A percentile compares a stretch with the other conserved stretches of the same genome.
These are phyloP conservation scores for Kazachstania taianensis DNA, from an alignment of 805 yeast genomes.

Conservation along the genomic window DNA sequence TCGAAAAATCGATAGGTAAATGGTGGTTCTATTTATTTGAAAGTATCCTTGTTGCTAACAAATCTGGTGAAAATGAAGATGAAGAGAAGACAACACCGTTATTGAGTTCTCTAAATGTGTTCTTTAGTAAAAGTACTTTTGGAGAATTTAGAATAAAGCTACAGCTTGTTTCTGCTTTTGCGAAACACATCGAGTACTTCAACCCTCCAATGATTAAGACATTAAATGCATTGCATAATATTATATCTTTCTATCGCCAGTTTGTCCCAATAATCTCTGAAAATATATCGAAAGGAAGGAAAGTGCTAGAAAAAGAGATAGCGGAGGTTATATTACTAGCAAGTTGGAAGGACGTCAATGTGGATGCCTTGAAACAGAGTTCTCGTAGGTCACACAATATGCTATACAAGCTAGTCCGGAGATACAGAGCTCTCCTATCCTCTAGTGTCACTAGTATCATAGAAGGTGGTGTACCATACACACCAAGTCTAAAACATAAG, in stretches of 20 bases:
- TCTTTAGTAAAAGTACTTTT: constrained; percentile 60
- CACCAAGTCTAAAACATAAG: constrained; percentile 6
- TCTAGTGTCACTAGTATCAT: constrained; percentile 44
- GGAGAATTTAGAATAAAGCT: constrained; percentile 67
- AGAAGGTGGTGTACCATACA: constrained; percentile 44
- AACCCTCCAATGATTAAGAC: constrained; percentile 20
- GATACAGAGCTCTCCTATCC: constrained; percentile 57
- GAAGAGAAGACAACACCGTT: constrained; percentile 17
- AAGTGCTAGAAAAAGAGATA: constrained; percentile 63
- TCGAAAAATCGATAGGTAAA: constrained; percentile 46
- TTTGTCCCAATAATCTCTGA: constrained; percentile 44
- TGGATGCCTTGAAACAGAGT: constrained; percentile 88
- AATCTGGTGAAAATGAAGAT: constrained; percentile 23
- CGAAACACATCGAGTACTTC: constrained; percentile 37
- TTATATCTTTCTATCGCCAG: constrained; percentile 56
- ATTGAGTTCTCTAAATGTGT: constrained; percentile 56
- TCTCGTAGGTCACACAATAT: constrained; percentile 80
- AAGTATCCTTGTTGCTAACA: constrained; percentile 46
- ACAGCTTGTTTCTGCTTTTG: constrained; percentile 53
- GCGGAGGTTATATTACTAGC: constrained; percentile 80
- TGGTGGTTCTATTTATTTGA: constrained; percentile 95
- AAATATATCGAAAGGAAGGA: constrained; percentile 37
- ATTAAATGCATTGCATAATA: constrained; percentile 23
- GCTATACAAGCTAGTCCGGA: constrained; percentile 73
- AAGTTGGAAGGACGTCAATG: constrained; percentile 94